Conservation (phyloP, 1,139 yeast species). For the Pichia sp. region DNA sequence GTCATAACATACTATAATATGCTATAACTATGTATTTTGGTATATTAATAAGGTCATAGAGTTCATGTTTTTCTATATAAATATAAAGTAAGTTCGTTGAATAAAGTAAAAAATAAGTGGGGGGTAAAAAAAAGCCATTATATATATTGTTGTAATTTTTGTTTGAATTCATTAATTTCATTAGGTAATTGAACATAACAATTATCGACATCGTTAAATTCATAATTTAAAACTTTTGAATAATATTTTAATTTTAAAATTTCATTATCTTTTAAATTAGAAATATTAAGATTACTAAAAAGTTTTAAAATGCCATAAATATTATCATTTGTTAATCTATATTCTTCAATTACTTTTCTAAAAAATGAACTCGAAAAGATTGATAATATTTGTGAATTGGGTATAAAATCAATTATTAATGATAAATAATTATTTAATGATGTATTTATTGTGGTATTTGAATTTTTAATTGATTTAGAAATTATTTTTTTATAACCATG, state of each 20-base stretch:
- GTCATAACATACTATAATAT: too few relatives aligned
- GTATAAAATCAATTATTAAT: constrained; percentile 23
- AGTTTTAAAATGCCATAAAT: constrained; percentile 29
- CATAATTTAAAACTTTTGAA: constrained; percentile 25
- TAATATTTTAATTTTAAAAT: constrained; percentile 22
- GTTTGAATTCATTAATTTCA: constrained; percentile 26
- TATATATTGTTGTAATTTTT: constrained; percentile 1
- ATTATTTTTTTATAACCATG: constrained; percentile 26
- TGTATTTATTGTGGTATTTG: not conserved
- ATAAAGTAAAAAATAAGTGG: too few relatives aligned
- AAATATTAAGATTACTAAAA: constrained; percentile 11
- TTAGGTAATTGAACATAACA: constrained; percentile 29
- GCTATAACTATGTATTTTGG: too few relatives aligned
- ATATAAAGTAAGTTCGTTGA: not conserved
- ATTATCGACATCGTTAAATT: constrained; percentile 30
- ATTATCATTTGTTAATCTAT: constrained; percentile 28
- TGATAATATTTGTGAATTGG: constrained; percentile 13
- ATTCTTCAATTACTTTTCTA: constrained; percentile 27
- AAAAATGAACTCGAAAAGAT: constrained; percentile 21
- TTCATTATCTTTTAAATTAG: not conserved
- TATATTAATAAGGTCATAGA: too few relatives aligned
- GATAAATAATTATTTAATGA: constrained; percentile 27
- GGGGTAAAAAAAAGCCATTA: not conserved
- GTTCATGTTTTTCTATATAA: not conserved
- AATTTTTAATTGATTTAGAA: not conserved